phyloP scores from a whole-genome alignment of 2,329 filamentous ascomycete species.

The Nemania bipapillata region DNA sequence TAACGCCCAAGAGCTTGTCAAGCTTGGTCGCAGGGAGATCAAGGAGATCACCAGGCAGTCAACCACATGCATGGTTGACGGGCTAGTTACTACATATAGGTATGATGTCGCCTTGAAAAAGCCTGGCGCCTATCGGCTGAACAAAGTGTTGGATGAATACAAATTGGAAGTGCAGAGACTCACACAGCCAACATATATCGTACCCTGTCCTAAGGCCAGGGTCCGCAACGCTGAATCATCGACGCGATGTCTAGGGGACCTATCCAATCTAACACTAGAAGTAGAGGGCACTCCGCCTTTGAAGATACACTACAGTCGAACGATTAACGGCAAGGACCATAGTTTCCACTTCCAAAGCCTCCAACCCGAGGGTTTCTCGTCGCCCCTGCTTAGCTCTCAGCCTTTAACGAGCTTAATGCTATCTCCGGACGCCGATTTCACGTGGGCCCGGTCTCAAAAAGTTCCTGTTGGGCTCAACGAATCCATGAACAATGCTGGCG shows the following conservation, averaged over 20 bases:
- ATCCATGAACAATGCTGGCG: conserved; percentile 79
- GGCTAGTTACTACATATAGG: conserved; percentile 68
- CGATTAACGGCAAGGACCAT: conserved; percentile 83
- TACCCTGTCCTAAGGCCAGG: conserved; percentile 82
- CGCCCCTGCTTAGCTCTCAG: conserved; percentile 75
- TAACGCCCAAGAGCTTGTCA: conserved; percentile 80
- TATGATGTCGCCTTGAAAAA: conserved; percentile 83
- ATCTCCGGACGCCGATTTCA: conserved; percentile 71
- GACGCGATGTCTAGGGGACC: conserved; percentile 83
- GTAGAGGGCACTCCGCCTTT: conserved; percentile 90
- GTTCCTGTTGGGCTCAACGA: conserved; percentile 90
- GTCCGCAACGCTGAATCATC: conserved; percentile 71
- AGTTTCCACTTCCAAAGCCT: conserved; percentile 93
- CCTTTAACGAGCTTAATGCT: conserved; percentile 67
- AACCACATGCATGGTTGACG: conserved; percentile 72
- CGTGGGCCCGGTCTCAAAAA: conserved; percentile 81
- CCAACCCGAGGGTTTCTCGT: conserved; percentile 85
- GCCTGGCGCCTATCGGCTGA: conserved; percentile 85
- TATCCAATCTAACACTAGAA: conserved; percentile 85
- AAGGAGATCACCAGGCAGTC: conserved; percentile 77
- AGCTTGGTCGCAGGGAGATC: conserved; percentile 77
- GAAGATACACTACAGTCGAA: conserved; percentile 90
- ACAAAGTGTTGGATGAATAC: conserved; percentile 88
- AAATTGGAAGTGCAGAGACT: conserved; percentile 89
- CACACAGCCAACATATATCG: conserved; percentile 81